phyloP scores from a whole-genome alignment of 2,329 filamentous ascomycete species.

The Pseudopyrenochaeta lycopersici region DNA sequence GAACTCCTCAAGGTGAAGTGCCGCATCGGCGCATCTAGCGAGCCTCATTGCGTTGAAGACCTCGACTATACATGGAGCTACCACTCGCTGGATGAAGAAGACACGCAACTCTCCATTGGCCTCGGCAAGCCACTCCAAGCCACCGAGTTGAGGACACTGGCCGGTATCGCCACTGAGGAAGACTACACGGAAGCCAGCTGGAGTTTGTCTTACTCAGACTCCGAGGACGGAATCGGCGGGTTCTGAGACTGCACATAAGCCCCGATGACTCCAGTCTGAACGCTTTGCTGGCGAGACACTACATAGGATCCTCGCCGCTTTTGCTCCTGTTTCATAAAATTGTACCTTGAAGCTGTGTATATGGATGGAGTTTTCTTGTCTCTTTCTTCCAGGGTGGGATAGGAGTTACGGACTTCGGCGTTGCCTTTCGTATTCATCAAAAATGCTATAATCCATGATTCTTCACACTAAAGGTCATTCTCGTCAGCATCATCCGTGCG shows the following conservation, averaged over 20 bases:
- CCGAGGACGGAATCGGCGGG: slow-evolving; percentile 11
- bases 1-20: slow-evolving; percentile 38
- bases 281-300: too few species aligned
- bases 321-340: too few species aligned
- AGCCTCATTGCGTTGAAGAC: slow-evolving; percentile 39
- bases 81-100: slow-evolving; percentile 27
- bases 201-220: slow-evolving; percentile 3
- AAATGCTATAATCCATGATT: too few species aligned
- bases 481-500: too few species aligned
- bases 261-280: too few species aligned
- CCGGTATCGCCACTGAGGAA: slow-evolving; percentile 28
- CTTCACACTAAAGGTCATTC: too few species aligned
- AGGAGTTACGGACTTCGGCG: too few species aligned
- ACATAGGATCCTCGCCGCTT: too few species aligned
- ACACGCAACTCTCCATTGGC: slow-evolving; percentile 39
- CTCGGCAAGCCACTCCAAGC: slow-evolving; percentile 29
- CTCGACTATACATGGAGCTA: slow-evolving; percentile 40
- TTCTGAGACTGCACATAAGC: slow-evolving; percentile 2
- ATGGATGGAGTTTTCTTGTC: too few species aligned
- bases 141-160: slow-evolving; percentile 28
- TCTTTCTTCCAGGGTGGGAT: too few species aligned
- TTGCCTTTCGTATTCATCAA: too few species aligned
- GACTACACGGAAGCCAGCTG: background rate
- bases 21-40: slow-evolving; percentile 28
- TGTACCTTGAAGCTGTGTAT: too few species aligned